Evolutionary conservation across 208 protist genomes (phyloP), one percentile per base, ranked within the genome.

Genomic region (Endotrypanum monterogeii): DNA sequence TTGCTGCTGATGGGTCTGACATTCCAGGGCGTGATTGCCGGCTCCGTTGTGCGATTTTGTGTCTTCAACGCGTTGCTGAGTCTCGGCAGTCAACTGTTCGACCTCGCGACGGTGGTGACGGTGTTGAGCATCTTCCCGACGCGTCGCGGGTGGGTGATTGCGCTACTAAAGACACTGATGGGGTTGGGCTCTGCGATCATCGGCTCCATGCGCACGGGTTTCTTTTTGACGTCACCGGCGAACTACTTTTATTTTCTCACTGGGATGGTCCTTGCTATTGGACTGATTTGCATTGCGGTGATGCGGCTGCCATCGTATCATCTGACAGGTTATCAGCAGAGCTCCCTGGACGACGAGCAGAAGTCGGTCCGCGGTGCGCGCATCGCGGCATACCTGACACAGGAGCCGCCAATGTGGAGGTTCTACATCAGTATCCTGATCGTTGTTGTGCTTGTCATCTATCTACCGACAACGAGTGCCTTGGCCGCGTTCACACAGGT

Each of bases 171-270:
- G 76, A 89, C 85, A n/a, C 66, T 91, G 67, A 85, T 81, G 60
- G 89, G 89, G 12, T 84, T 94, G 25, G 89, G 87, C 51, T 84
- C 78, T 23, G 86, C 87, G 23, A 83, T 94, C 68, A 35, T 91
- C 25, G 89, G 77, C 7, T 78, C 80, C 8, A 81, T 92, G 55
- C 66, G 84, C 48, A 67, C 83, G 20, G 89, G 78, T n/a, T 92
- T 91, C 78, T 94, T 94, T 67, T 3, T 20, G 25, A 71, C 60
- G 8, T 46, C 69, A 28, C 62, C 73, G 5, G 58, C 55, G 9
- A 50, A 75, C 67, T 89, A 86, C 74, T 92, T 92, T 68, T 91
- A 83, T 77, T 91, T 94, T 66, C 65, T 94, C 57, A 70, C 86
- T 23, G 71, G 66, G 14, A 14, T 88, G 23, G 63, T 71, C 2